A percentile compares a stretch with the other conserved stretches of the same genome.
phyloP scores from a whole-genome alignment of 306 rosid genomes.

The Quercus engelmannii region DNA sequence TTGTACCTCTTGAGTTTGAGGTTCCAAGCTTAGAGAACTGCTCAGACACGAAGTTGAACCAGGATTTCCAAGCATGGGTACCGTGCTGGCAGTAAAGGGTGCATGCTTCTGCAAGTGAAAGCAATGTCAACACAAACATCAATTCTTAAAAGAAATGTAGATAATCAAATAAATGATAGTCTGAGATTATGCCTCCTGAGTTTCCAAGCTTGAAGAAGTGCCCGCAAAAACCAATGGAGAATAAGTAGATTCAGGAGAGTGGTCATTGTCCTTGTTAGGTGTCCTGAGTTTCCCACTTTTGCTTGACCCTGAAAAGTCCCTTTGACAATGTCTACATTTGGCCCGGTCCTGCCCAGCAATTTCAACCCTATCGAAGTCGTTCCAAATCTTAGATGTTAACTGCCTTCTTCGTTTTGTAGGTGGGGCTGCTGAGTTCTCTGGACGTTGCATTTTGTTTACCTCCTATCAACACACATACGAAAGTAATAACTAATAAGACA shows the following conservation, averaged over 20 bases:
- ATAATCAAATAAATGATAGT: neutral
- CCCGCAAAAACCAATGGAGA: neutral
- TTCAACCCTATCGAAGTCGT: neutral
- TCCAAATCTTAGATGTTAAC: neutral
- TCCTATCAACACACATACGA: too few species aligned
- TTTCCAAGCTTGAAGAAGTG: neutral
- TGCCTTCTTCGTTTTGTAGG: neutral
- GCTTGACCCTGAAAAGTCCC: neutral
- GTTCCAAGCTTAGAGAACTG: too few species aligned
- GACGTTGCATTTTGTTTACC: too few species aligned
- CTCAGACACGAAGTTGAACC: too few species aligned
- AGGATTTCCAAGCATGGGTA: too few species aligned
- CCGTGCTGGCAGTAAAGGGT: too few species aligned
- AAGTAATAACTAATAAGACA: too few species aligned
- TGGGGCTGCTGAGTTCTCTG: neutral
- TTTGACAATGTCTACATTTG: neutral
- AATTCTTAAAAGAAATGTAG: too few species aligned
- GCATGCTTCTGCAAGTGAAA: too few species aligned
- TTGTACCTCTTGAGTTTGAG: too few species aligned
- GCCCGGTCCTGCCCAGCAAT: neutral
- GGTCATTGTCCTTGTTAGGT: neutral
- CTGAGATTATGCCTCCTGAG: neutral
- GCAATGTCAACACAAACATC: too few species aligned
- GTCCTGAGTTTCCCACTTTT: neutral
- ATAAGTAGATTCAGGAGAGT: neutral